Base-by-base conservation (phyloP, 73 alveolate species). In the Paraurostyla sp. region DNA sequence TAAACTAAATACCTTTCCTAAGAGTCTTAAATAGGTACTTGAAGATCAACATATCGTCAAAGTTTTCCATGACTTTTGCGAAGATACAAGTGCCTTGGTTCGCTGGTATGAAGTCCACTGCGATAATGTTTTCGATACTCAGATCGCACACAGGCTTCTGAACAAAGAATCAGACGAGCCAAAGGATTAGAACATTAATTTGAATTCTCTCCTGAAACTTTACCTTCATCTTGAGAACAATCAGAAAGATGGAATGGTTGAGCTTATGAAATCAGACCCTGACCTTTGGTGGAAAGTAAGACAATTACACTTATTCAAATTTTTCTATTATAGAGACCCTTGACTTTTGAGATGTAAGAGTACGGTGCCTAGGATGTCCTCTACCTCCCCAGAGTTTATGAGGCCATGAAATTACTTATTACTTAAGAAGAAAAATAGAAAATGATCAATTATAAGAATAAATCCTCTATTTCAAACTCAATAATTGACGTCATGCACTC, bases 11-110 rank as follows among this genome's bases (percentile, higher is more conserved):
- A 3, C 75, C 0, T 69, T 83, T 60, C 63, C 85, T 42, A 41
- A 83, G 29, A 71, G 20, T 4, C 71, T 81, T 3, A 58, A 83
- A 48, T 27, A 75, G 69, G 84, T 87, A 4, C 89, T 87, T 16
- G 91, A 81, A 59, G 83, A 59, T 38, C 48, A n/a, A 13, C 42
- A 83, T 35, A 81, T 81, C 63, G 76, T 81, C 30, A 81, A 81
- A 32, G 91, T 81, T 59, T 81, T 81, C 71, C 91, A 81, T 40
- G 91, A 81, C 71, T 81, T 81, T 40, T 81, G 91, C 52, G 91
- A 81, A 57, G 91, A 81, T 59, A 59, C 91, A 23, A 58, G 83
- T 23, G 91, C 91, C 7, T 71, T 81, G 0, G 91, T 81, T 2
- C 62, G 71, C 36, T 71, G 60, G 29, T 81, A 20, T 59, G 52